Conservation (phyloP, 345 rosid genomes). For the Zanthoxylum bungeanum region DNA sequence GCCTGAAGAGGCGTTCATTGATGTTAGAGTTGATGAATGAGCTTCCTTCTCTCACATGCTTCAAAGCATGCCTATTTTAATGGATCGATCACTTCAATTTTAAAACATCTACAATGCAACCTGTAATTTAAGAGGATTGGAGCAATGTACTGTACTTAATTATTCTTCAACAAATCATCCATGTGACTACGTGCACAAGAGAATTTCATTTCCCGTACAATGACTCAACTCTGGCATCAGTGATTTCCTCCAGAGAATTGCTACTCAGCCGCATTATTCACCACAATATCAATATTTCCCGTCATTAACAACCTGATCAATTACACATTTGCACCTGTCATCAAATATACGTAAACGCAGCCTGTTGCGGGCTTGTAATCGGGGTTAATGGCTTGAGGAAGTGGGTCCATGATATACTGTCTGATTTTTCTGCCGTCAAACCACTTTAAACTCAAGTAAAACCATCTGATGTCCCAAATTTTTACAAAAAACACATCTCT, state of each 20-base stretch:
- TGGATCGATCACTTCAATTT: no score
- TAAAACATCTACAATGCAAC: no score
- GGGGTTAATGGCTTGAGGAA: neutral
- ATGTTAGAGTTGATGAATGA: conserved; percentile 64
- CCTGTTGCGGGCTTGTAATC: neutral
- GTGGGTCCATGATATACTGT: neutral
- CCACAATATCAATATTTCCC: conserved; percentile 61
- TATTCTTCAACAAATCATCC: neutral
- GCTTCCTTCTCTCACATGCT: conserved; percentile 76
- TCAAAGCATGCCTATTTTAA: conserved; percentile 47
- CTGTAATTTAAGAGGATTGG: no score
- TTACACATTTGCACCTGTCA: conserved; percentile 50
- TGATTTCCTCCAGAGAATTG: conserved; percentile 35
- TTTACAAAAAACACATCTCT: no score
- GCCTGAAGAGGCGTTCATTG: conserved; percentile 57
- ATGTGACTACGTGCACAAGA: neutral
- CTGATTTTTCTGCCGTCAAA: no score
- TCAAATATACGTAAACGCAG: conserved; percentile 24
- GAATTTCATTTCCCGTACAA: conserved; percentile 24
- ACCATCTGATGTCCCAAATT: no score
- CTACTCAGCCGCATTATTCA: conserved; percentile 65
- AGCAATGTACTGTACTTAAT: no score
- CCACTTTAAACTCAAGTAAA: no score
- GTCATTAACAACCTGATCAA: conserved; percentile 54
- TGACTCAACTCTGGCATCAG: no score